phyloP scores from a whole-genome alignment of 2,329 filamentous ascomycete genomes.

The Fusarium begoniae region DNA sequence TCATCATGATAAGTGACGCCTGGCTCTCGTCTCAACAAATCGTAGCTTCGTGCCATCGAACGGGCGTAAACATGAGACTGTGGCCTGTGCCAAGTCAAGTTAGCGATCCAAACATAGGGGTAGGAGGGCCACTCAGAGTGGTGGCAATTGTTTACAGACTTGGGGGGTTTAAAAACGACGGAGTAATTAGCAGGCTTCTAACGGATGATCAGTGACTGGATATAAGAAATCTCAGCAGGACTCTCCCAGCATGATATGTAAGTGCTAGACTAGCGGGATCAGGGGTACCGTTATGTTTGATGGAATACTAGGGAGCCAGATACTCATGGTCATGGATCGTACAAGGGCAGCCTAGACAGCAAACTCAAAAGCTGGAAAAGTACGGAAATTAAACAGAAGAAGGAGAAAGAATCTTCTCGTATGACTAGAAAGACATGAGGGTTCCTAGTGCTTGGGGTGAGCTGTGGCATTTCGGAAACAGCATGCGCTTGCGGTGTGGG shows the following conservation, averaged over 20 bases:
- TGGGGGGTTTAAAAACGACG: background rate
- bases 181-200: background rate
- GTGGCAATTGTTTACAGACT: background rate
- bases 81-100: background rate
- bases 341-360: background rate
- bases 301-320: background rate
- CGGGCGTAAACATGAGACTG: background rate
- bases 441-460: background rate
- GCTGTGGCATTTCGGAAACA: background rate
- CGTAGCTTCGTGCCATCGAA: background rate
- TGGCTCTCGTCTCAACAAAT: background rate
- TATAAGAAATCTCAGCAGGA: background rate
- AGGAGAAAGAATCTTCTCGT: background rate
- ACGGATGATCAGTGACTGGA: background rate
- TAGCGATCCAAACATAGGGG: background rate
- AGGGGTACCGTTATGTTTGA: background rate
- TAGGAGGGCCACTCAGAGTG: background rate
- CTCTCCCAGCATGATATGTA: background rate
- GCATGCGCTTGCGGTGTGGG: background rate
- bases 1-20: background rate
- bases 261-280: background rate
- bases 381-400: background rate
- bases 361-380: background rate
- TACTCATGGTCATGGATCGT: background rate
- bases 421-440: background rate